These are phyloP conservation scores for Ogataea methanolica DNA, from an alignment of 805 yeast genomes.

Conservation along the genomic window DNA sequence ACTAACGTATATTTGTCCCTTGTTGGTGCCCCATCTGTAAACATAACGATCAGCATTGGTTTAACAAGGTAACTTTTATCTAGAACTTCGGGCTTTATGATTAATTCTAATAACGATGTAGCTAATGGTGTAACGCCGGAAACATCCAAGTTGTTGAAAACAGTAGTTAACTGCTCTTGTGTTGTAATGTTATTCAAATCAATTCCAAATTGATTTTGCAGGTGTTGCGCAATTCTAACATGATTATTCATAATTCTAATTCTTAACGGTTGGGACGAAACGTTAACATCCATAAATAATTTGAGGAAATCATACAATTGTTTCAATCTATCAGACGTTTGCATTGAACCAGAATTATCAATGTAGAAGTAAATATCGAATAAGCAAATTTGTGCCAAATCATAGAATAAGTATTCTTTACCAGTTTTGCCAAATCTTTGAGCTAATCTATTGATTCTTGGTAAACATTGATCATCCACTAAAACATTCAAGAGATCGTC, in stretches of 20 bases:
- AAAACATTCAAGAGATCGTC: constrained; percentile 16
- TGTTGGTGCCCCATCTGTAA: constrained; percentile 24
- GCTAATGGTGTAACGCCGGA: constrained; percentile 22
- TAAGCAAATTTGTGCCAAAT: constrained; percentile 19
- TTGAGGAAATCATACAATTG: constrained; percentile 17
- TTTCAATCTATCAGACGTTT: constrained; percentile 12
- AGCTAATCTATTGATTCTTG: constrained; percentile 18
- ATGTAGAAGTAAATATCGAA: constrained; percentile 18
- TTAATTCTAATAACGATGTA: constrained; percentile 12
- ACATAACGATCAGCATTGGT: constrained; percentile 17
- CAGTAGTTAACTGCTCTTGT: constrained; percentile 12
- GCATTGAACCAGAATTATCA: constrained; percentile 24
- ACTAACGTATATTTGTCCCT: constrained; percentile 12
- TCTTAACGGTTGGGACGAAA: constrained; percentile 18
- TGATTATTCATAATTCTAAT: constrained; percentile 21
- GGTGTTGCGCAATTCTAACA: constrained; percentile 7
- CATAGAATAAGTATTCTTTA: constrained; percentile 21
- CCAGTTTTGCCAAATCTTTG: constrained; percentile 10
- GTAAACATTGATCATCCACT: constrained; percentile 15
- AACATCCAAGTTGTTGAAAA: constrained; percentile 13
- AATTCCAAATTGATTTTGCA: constrained; percentile 3
- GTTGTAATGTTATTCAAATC: constrained; percentile 17
- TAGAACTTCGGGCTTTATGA: constrained; percentile 18
- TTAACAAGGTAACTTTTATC: constrained; percentile 8
- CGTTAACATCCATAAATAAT: constrained; percentile 17